These are phyloP conservation scores for Sclerotinia sclerotiorum DNA, from an alignment of 2,329 filamentous ascomycete genomes.

Conservation along the genomic window DNA sequence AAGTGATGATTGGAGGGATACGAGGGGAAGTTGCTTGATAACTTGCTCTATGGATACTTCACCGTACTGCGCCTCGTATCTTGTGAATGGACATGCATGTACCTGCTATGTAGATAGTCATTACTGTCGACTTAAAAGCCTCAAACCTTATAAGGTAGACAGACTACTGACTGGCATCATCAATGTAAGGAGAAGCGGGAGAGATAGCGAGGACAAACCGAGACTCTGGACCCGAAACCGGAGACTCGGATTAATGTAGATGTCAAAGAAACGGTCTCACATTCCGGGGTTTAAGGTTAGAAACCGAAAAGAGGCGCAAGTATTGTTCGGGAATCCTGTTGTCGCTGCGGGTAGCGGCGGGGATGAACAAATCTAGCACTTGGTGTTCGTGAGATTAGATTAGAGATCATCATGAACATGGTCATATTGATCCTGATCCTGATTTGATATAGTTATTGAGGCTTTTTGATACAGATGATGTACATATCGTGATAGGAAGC, in stretches of 20 bases:
- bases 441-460: background rate
- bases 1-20: background rate
- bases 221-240: slow-evolving; percentile 16
- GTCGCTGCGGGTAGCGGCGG: slow-evolving; percentile 5
- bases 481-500: background rate
- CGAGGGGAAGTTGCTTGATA: background rate
- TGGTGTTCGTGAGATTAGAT: slow-evolving; percentile 8
- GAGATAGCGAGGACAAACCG: background rate
- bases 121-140: background rate
- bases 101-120: background rate
- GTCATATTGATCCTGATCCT: background rate
- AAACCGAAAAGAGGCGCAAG: background rate
- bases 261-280: slow-evolving; percentile 5
- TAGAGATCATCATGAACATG: background rate
- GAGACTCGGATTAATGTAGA: slow-evolving; percentile 17
- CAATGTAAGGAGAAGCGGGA: background rate
- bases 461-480: slow-evolving; percentile 7
- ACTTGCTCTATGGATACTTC: background rate
- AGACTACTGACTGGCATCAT: background rate
- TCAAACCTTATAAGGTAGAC: background rate
- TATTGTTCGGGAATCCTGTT: background rate
- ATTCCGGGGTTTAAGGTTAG: background rate
- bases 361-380: background rate
- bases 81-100: background rate
- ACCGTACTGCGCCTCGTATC: slow-evolving; percentile 1